Evolutionary conservation across 1,284 basidiomycete genomes (phyloP).

Genomic region (Pisolithus thermaeus): DNA sequence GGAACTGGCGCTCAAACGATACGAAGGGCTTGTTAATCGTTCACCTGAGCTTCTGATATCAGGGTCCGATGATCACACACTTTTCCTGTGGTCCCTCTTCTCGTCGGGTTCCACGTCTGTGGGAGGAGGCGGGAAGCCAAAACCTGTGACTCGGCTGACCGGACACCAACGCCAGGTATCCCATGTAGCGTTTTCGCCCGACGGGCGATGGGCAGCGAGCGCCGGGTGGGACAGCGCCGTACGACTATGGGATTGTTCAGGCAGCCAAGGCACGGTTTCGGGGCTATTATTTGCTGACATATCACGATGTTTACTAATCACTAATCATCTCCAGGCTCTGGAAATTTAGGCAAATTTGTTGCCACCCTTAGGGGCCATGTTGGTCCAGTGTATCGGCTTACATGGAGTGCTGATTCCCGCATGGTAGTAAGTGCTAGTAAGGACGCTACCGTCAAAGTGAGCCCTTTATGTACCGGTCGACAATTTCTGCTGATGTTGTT

Average conservation of each 20-base stretch:
- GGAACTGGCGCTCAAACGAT: conserved; percentile 67
- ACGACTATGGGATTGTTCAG: conserved; percentile 77
- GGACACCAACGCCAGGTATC: conserved; percentile 96
- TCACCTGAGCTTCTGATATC: conserved; percentile 86
- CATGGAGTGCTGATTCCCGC: conserved; percentile 93
- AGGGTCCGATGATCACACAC: conserved; percentile 92
- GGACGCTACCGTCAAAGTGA: conserved; percentile 90
- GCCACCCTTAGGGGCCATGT: conserved; percentile 92
- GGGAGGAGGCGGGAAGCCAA: conserved; percentile 51
- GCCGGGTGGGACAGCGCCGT: conserved; percentile 92
- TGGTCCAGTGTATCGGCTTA: conserved; percentile 88
- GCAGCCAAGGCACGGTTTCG: conserved; percentile 13
- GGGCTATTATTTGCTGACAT: neutral
- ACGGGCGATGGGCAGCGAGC: conserved; percentile 87
- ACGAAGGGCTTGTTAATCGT: conserved; percentile 60
- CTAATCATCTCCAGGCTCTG: conserved; percentile 24
- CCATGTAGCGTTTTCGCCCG: conserved; percentile 94
- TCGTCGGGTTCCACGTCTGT: conserved; percentile 35
- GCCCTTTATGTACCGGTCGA: conserved; percentile 16
- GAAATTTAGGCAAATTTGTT: conserved; percentile 87
- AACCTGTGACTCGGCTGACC: conserved; percentile 83
- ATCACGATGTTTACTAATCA: neutral
- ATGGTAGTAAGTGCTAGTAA: conserved; percentile 93
- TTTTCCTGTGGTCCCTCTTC: conserved; percentile 88
- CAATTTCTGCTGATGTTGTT: neutral